Percentiles rank a stretch among this genome's conserved stretches.
These are phyloP conservation scores for Chalara sp. DNA, from an alignment of 2,329 filamentous ascomycete genomes.

Conservation along the genomic window DNA sequence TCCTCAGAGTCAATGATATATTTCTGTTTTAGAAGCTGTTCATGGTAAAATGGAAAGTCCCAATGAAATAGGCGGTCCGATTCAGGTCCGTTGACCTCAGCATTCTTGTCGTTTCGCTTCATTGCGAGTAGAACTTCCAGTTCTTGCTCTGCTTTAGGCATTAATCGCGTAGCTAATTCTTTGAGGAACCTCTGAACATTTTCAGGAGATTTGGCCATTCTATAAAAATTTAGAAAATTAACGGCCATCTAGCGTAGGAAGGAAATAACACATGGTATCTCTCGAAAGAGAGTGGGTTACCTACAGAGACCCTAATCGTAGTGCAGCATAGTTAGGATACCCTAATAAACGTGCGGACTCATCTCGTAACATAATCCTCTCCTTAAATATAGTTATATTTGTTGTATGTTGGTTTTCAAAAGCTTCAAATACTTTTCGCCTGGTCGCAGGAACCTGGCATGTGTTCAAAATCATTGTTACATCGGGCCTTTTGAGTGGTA, in stretches of 20 bases:
- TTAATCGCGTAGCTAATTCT: neutral
- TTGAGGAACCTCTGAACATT: neutral
- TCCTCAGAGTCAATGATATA: slow-evolving; percentile 72
- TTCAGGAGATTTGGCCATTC: neutral
- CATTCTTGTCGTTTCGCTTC: neutral
- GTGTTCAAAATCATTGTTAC: too few species aligned
- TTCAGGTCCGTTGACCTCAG: neutral
- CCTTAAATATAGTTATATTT: too few species aligned
- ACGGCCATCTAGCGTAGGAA: too few species aligned
- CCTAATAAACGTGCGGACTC: neutral
- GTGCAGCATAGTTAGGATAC: neutral
- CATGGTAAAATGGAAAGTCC: slow-evolving; percentile 76
- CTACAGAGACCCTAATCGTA: slow-evolving; percentile 15
- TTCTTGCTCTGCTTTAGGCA: neutral
- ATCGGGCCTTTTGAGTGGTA: too few species aligned
- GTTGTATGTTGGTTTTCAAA: too few species aligned
- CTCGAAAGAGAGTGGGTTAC: too few species aligned
- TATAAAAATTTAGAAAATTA: neutral
- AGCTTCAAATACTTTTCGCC: too few species aligned
- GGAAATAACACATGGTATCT: too few species aligned
- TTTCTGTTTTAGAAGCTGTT: slow-evolving; percentile 72
- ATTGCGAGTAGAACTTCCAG: neutral
- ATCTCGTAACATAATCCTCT: neutral
- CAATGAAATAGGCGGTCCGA: slow-evolving; percentile 60
- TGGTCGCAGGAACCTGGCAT: too few species aligned